These are phyloP conservation scores for Paramyrothecium sp. DNA, from an alignment of 2,329 filamentous ascomycete genomes.

Conservation along the genomic window DNA sequence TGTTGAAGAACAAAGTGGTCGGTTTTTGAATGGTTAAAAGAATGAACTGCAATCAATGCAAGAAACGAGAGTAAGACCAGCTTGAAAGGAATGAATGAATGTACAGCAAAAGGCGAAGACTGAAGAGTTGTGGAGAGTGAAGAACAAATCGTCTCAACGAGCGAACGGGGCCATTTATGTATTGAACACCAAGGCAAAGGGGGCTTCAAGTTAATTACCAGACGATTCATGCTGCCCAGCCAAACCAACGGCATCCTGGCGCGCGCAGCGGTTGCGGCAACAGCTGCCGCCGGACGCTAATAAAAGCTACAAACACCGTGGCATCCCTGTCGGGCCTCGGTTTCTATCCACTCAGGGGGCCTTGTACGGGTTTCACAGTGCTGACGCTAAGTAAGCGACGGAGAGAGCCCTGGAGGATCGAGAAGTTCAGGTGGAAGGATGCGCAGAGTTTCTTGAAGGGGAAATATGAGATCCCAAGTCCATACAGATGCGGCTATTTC, in stretches of 20 bases:
- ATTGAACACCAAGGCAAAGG: neutral
- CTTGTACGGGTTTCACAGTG: neutral
- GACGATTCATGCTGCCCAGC: neutral
- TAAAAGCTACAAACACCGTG: neutral
- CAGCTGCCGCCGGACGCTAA: neutral
- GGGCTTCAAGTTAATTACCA: neutral
- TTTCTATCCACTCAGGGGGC: neutral
- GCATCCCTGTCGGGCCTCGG: neutral
- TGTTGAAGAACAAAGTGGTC: neutral
- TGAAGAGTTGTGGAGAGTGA: neutral
- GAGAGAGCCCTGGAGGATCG: neutral
- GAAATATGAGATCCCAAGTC: neutral
- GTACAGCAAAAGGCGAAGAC: neutral
- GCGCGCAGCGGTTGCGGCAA: neutral
- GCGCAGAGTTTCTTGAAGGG: neutral
- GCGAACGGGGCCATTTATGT: neutral
- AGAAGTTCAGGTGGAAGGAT: neutral
- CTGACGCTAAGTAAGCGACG: neutral
- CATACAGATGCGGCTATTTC: no score
- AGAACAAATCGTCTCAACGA: neutral
- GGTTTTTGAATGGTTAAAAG: neutral
- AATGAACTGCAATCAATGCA: slow-evolving; percentile 2
- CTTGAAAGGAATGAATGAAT: slow-evolving; percentile 1
- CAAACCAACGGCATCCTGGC: neutral
- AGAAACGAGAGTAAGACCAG: neutral